Conservation (phyloP, 2,329 filamentous ascomycete genomes). For the Alternaria brassicicola region DNA sequence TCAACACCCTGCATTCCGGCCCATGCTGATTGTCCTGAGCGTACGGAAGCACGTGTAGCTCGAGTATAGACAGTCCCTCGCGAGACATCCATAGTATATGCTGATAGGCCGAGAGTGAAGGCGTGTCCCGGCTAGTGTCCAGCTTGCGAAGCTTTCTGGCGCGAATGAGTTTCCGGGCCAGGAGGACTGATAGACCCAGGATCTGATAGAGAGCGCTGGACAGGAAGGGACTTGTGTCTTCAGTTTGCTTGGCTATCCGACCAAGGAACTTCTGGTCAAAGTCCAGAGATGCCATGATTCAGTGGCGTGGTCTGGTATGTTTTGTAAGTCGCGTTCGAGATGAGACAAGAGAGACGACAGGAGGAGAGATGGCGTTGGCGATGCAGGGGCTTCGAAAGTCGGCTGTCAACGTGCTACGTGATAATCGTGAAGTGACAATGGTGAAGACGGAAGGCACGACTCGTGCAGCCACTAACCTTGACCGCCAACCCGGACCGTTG, state of each 20-base stretch:
- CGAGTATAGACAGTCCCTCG: slow-evolving; percentile 86
- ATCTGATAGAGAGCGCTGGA: slow-evolving; percentile 87
- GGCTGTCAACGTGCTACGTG: neutral
- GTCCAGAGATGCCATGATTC: slow-evolving; percentile 87
- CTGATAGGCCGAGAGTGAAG: slow-evolving; percentile 81
- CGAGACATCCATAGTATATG: slow-evolving; percentile 96
- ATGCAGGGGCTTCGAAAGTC: neutral
- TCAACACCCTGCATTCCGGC: slow-evolving; percentile 82
- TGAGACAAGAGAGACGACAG: neutral
- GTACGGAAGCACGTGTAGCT: slow-evolving; percentile 79
- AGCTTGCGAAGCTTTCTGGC: slow-evolving; percentile 82
- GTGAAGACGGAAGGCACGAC: neutral
- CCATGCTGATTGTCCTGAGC: slow-evolving; percentile 73
- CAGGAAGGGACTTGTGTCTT: slow-evolving; percentile 77
- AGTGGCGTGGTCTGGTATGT: slow-evolving; percentile 7
- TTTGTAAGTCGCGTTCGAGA: slow-evolving; percentile 8
- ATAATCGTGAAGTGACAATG: neutral
- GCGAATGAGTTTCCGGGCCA: slow-evolving; percentile 81
- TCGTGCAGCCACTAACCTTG: slow-evolving; percentile 32
- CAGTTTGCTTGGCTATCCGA: slow-evolving; percentile 80
- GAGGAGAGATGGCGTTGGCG: neutral
- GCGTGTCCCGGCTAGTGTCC: slow-evolving; percentile 78
- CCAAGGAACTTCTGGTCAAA: slow-evolving; percentile 98
- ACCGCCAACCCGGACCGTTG: slow-evolving; percentile 41
- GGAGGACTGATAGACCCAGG: slow-evolving; percentile 84